These are phyloP conservation scores for Neolentinus lepideus DNA, from an alignment of 1,284 basidiomycete genomes.

Conservation along the genomic window DNA sequence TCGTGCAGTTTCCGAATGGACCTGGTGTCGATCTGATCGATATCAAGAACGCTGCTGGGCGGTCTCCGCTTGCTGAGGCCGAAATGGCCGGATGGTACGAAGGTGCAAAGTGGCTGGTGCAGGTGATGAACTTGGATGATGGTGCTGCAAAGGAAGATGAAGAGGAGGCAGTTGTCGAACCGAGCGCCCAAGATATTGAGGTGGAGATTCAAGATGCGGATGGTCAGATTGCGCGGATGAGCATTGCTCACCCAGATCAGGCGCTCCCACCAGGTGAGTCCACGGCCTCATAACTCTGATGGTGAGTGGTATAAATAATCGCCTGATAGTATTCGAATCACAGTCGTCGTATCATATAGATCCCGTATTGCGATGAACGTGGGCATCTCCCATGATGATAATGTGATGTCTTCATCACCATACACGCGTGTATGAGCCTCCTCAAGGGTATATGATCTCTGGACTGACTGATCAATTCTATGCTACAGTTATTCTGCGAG, in stretches of 20 bases:
- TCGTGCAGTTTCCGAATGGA: slow-evolving; percentile 43
- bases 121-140: slow-evolving; percentile 63
- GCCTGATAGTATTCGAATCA: no score
- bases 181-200: slow-evolving; percentile 32
- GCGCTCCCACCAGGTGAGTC: not conserved
- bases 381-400: no score
- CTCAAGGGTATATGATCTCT: no score
- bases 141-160: slow-evolving; percentile 29
- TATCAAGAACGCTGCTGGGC: slow-evolving; percentile 62
- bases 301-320: no score
- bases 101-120: slow-evolving; percentile 71
- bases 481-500: no score
- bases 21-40: slow-evolving; percentile 59
- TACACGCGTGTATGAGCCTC: no score
- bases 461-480: no score
- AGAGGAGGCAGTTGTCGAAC: slow-evolving; percentile 19
- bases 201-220: slow-evolving; percentile 67
- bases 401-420: no score
- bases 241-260: slow-evolving; percentile 21
- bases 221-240: slow-evolving; percentile 54
- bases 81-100: slow-evolving; percentile 74
- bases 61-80: slow-evolving; percentile 68
- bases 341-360: no score
- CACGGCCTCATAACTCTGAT: not conserved
- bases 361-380: no score